A percentile compares a stretch with the other conserved stretches of the same genome.
Conservation (phyloP, 164 flowering plant species). For the Cinnamomum chago region DNA sequence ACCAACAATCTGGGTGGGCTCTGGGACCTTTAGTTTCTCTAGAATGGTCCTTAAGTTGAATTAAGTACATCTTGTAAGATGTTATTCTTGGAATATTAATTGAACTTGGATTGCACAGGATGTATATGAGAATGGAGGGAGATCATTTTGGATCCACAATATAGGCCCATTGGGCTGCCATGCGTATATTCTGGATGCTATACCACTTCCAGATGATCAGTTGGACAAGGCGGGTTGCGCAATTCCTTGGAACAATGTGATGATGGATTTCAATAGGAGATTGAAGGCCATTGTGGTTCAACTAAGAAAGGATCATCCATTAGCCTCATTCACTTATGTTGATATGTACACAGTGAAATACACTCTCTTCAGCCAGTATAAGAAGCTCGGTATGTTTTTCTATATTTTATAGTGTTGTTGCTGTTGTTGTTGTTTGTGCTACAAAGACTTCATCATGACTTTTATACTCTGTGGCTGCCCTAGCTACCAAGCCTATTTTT, state of each 20-base stretch:
- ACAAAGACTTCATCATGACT: no score
- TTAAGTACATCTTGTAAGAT: background rate
- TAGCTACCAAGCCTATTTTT: no score
- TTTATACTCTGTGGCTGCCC: no score
- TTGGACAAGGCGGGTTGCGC: conserved; percentile 49
- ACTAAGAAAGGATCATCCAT: conserved; percentile 34
- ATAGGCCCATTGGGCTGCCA: conserved; percentile 61
- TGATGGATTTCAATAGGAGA: conserved; percentile 36
- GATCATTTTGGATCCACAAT: conserved; percentile 60
- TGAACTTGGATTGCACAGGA: conserved; percentile 12
- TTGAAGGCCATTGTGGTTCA: conserved; percentile 33
- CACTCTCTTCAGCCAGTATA: conserved; percentile 38
- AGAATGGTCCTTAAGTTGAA: background rate
- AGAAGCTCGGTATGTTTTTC: conserved; percentile 30
- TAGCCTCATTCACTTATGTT: conserved; percentile 44
- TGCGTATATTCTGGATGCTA: conserved; percentile 30
- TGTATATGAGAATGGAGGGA: conserved; percentile 39
- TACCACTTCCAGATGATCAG: conserved; percentile 21
- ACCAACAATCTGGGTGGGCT: no score
- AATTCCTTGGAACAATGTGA: conserved; percentile 36
- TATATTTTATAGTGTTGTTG: no score
- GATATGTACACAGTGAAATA: conserved; percentile 53
- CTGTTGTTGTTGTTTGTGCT: no score
- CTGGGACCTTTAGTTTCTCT: background rate
- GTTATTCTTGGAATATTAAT: background rate